A percentile compares a stretch with the other conserved stretches of the same genome.
phyloP scores from a whole-genome alignment of 345 rosid genomes.

The Lepidium didymum region DNA sequence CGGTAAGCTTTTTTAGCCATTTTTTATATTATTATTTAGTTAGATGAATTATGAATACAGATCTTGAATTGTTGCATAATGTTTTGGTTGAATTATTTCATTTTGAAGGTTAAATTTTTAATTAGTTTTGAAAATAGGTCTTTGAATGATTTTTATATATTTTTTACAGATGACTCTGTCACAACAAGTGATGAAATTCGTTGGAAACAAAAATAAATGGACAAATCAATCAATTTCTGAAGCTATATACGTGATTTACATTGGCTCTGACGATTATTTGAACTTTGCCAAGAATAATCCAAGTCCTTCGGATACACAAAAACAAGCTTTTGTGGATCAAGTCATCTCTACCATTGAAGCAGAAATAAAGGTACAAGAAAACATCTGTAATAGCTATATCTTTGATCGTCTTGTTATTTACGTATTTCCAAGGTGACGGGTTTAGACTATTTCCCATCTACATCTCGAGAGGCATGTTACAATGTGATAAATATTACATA shows the following conservation, averaged over 20 bases:
- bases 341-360: slow-evolving; percentile 14
- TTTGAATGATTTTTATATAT: not conserved
- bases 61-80: not conserved
- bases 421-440: too few species aligned
- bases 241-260: slow-evolving; percentile 28
- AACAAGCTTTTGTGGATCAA: slow-evolving; percentile 25
- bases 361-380: slow-evolving; percentile 8
- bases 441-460: too few species aligned
- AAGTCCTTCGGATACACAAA: slow-evolving; percentile 5
- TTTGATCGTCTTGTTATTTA: not conserved
- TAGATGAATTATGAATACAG: not conserved
- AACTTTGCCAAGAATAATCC: slow-evolving; percentile 11
- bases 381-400: not conserved
- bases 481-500: too few species aligned
- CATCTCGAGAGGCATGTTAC: too few species aligned
- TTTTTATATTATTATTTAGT: too few species aligned
- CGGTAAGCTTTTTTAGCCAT: slow-evolving; percentile 11
- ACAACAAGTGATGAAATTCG: slow-evolving; percentile 23
- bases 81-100: too few species aligned
- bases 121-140: not conserved
- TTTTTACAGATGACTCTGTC: slow-evolving; percentile 18
- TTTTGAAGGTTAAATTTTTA: too few species aligned
- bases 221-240: slow-evolving; percentile 3
- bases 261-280: slow-evolving; percentile 29
- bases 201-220: slow-evolving; percentile 23